Base-by-base conservation (phyloP, 106 monocot genomes). In the Amphibolis antarctica region DNA sequence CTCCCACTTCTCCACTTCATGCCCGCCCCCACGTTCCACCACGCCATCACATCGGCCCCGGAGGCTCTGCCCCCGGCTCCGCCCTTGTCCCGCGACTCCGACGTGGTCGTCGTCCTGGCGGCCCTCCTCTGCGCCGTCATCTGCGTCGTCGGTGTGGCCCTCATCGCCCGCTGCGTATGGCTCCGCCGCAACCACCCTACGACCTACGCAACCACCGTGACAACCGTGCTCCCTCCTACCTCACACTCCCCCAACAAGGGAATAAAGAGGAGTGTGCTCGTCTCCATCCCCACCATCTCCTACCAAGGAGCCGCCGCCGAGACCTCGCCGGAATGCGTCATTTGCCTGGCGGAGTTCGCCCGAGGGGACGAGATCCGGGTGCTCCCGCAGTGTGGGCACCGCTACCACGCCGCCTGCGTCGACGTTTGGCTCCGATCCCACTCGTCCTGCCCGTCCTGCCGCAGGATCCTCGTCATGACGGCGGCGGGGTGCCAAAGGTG, bases 41-140 rank as follows among this genome's bases (percentile, higher is more conserved):
- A n/a, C n/a, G n/a, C n/a, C n/a, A n/a, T n/a, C 15, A 57, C 25
- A 0, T 5, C 29, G 28, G 15, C 19, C 19, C 10, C 24, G 53
- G 19, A n/a, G 19, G 19, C 20, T 2, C 7, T 49, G 18, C 17
- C 49, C 4, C 49, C 49, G 12, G 49, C 13, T 23, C 21, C 43
- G 15, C 20, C 55, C 55, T 18, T 28, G 12, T 43, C 60, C 17
- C 42, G 19, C 31, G 81, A 78, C 70, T 73, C 79, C 26, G 81
- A 86, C 70, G 63, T 82, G 42, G 76, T 86, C 28, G 73, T 86
- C 21, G 66, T 86, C 65, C 76, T 86, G 17, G 85, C 85, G 3
- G 78, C 85, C 25, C 78, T 86, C 44, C 79, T 86, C 63, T 86
- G 85, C 74, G 85, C 82, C 31, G 69, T 86, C 44, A 74, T 86